Conservation (phyloP, 2,329 filamentous ascomycete species). For the Diplocarpon mali region DNA sequence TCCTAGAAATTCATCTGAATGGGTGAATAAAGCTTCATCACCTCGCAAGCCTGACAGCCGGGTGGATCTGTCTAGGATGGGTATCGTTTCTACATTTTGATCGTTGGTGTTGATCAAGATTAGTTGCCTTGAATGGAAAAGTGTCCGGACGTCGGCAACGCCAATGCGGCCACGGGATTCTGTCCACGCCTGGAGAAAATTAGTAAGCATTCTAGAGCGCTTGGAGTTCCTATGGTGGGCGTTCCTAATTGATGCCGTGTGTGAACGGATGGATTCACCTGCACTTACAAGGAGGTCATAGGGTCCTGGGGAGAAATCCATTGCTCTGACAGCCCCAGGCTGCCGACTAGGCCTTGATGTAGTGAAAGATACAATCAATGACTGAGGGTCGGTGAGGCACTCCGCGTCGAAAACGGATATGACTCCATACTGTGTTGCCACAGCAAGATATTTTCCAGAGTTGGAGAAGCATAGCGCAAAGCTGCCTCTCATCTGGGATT, state of each 20-base stretch:
- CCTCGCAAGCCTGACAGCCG: conserved; percentile 21
- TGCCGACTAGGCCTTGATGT: conserved; percentile 52
- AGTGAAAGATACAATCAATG: conserved; percentile 64
- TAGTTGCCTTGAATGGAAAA: conserved; percentile 57
- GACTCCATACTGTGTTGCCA: conserved; percentile 70
- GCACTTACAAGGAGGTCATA: conserved; percentile 59
- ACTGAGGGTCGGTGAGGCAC: conserved; percentile 38
- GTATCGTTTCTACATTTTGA: conserved; percentile 33
- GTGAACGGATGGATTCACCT: background rate
- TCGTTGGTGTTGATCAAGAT: conserved; percentile 51
- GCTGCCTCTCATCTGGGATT: conserved; percentile 50
- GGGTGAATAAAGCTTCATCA: conserved; percentile 16
- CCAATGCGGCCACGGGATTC: conserved; percentile 74
- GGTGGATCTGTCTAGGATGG: conserved; percentile 16
- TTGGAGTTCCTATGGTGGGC: background rate
- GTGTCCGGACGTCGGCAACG: conserved; percentile 59
- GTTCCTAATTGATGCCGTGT: background rate
- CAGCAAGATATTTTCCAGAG: conserved; percentile 58
- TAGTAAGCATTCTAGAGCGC: background rate
- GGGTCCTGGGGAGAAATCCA: conserved; percentile 83
- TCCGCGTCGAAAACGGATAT: conserved; percentile 62
- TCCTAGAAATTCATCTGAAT: conserved; percentile 24
- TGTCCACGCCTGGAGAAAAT: conserved; percentile 55
- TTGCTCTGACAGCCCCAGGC: conserved; percentile 70
- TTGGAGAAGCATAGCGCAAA: conserved; percentile 71